Evolutionary conservation across 2,329 filamentous ascomycete genomes (phyloP), one percentile per base, ranked within the genome.

Genomic region (Xylaria hypoxylon): DNA sequence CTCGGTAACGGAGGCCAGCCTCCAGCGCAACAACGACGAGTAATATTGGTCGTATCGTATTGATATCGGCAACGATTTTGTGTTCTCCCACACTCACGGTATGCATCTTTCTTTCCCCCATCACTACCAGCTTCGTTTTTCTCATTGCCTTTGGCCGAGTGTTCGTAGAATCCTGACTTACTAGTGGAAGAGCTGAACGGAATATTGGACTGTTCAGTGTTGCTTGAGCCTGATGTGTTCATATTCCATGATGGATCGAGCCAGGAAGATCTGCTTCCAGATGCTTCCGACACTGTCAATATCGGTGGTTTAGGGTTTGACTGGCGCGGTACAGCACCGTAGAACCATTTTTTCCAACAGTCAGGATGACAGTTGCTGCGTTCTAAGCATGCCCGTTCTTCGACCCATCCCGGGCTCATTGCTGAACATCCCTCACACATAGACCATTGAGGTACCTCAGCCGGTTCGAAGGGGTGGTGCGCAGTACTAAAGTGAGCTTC

Each of bases 221-320:
- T 68, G 31, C 58, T 63, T n/a, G 64, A 60, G 44, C 68, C 68
- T n/a, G 62, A 35, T 17, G 64, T 64, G 10, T 50, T 59, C 52
- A 53, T 57, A 26, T 65, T 60, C 53, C 67, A 68, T 2, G 59
- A 53, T 8, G 48, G 59, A 8, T 57, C 28, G 10, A 70, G 59
- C 50, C 64, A 72, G 7, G 73, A 76, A 59, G 57, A 71, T 2
- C 58, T 69, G 19, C 73, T 69, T 19, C 75, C 75, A 8, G 74
- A 76, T 28, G 73, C 70, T 31, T 70, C 72, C 11, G 71, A 76
- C 38, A 71, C 67, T 6, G 75, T 72, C 13, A 73, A 22, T 2
- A 64, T 53, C 48, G 5, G 65, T 55, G 8, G 68, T 59, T n/a
- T 57, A 67, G n/a, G 45, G n/a, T 5, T 66, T 51, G 6, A 65